Percentiles rank a stretch among this genome's conserved stretches.
Conservation (phyloP, 345 rosid species). For the Gossypium rotundifolium region DNA sequence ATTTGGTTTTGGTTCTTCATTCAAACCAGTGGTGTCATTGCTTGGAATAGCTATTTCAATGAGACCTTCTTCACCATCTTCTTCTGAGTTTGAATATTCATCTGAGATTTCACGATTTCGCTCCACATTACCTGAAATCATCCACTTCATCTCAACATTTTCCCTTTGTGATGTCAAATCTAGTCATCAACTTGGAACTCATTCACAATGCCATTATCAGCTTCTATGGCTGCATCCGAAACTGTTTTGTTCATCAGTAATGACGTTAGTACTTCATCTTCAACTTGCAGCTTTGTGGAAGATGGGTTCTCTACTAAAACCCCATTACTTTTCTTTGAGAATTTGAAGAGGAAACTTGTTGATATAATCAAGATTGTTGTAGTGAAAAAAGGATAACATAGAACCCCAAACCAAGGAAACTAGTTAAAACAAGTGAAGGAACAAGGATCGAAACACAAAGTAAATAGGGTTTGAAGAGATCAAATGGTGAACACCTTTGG, state of each 20-base stretch:
- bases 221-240: constrained; percentile 14
- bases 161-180: constrained; percentile 29
- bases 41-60: constrained; percentile 56
- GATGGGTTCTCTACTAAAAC: not conserved
- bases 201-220: constrained; percentile 9
- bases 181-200: constrained; percentile 23
- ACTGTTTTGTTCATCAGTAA: constrained; percentile 5
- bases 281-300: not conserved
- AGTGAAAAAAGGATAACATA: constrained; percentile 28
- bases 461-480: constrained; percentile 21
- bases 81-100: constrained; percentile 19
- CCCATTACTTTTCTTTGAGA: constrained; percentile 19
- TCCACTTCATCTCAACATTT: constrained; percentile 29
- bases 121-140: not conserved
- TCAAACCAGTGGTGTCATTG: not conserved
- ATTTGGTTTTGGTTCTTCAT: constrained; percentile 22
- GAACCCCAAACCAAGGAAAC: constrained; percentile 20
- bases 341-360: constrained; percentile 21
- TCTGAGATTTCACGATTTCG: constrained; percentile 21
- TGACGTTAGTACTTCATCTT: not conserved
- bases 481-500: constrained; percentile 19
- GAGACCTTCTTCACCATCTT: constrained; percentile 48
- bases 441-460: constrained; percentile 21
- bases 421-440: constrained; percentile 24
- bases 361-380: constrained; percentile 34